Evolutionary conservation across 371 early-diverging fungal genomes (phyloP), one percentile per base, ranked within the genome.

Genomic region (Nosema muscidifuracis): DNA sequence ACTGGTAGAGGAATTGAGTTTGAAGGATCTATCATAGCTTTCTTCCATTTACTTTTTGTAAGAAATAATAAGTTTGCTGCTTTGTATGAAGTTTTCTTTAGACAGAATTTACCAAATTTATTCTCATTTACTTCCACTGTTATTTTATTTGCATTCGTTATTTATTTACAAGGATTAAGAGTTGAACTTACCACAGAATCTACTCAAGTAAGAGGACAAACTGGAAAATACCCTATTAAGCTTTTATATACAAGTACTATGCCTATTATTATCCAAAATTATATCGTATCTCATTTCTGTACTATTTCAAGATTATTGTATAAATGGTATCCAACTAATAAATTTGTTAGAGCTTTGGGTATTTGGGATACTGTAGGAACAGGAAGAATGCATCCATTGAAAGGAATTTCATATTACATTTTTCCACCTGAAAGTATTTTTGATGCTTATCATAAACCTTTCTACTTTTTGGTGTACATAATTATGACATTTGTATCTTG

Each of bases 181-280:
- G 91, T 99, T 68, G 97, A 99, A 83, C 87, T 99, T 68, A 96
- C 96, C 53, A 90, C 95, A 83, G 94, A 94, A 84, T 94, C 94
- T 24, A 90, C 89, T 77, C 88, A 90, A 64, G 87, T 91, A 78
- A 91, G 94, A 84, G 96, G 97, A 61, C 94, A 94, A 82, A 90
- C 90, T 76, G 93, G 92, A 26, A 87, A 89, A 65, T 99, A 92
- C 86, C 97, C 98, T 57, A 88, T 99, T 87, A 97, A 96, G 86
- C 86, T 99, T 62, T 94, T 99, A 83, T 99, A 99, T 86, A 94
- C 98, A 50, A 93, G 95, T 79, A 95, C 92, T 86, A 97, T 94
- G 92, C 99, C 99, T 63, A 91, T 99, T 79, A 95, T 98, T 91
- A 87, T 96, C 70, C 96, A 97, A 85, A 93, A 94, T 38, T 92